Evolutionary conservation across 2,329 filamentous ascomycete genomes (phyloP), one percentile per base, ranked within the genome.

Genomic region (Rachicladosporium sp.): DNA sequence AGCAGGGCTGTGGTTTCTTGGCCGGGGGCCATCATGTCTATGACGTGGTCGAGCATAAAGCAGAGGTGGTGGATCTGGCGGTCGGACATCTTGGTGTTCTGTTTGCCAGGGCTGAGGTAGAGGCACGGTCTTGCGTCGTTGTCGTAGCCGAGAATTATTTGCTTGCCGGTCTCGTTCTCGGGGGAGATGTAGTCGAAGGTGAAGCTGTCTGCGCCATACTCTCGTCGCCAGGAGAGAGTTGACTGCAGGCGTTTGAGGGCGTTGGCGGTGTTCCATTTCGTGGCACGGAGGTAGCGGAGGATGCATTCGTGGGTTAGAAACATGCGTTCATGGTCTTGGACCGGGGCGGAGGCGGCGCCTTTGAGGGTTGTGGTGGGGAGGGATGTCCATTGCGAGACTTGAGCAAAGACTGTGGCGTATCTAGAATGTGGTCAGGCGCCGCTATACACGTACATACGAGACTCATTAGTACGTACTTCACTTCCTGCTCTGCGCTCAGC

Each of bases 101-200:
- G 91, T 50, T 81, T 78, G 27, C 80, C 84, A 1, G 91, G 91
- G 57, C 82, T 81, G 43, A 98, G 74, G 64, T 95, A 95, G 54
- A 91, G 76, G 60, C 88, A 95, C 2, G 88, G 86, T n/a, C 89
- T 73, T 36, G 74, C 82, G 44, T 85, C 69, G 43, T 80, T 83
- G 65, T 98, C 91, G 62, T 78, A 98, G 32, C 91, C 91, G 12
- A 91, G 63, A 42, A 93, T 71, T 42, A 94, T 72, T 62, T 96
- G 89, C 69, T 98, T 98, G 50, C 91, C 91, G 7, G 89, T 96
- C 66, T 89, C 87, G 61, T 95, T 93, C 68, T 98, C 91, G 9
- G 83, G 78, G 1, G 82, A 86, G 54, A 96, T 89, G 64, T 93
- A 82, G 6, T 95, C 88, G 7, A 82, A 70, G 0, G 85, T 88